phyloP scores from a whole-genome alignment of 108 stramenopile genomes.

The Cylindrotheca fusiformis region DNA sequence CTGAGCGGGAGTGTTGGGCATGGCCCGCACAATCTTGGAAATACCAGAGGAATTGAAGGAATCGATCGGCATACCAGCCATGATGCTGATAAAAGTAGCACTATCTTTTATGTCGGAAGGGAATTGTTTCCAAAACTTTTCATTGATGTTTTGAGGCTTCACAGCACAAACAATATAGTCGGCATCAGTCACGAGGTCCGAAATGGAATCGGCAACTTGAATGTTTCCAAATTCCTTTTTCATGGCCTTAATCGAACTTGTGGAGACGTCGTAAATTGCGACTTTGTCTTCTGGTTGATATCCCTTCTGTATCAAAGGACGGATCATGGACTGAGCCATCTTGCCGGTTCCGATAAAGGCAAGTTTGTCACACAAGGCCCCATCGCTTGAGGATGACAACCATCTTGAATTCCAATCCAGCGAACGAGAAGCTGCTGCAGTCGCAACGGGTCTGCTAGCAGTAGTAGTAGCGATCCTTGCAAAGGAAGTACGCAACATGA shows the following conservation, averaged over 20 bases:
- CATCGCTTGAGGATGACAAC: slow-evolving; percentile 13
- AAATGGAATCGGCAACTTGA: slow-evolving; percentile 45
- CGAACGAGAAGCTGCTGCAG: background rate
- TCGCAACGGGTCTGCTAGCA: background rate
- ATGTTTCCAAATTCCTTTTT: slow-evolving; percentile 41
- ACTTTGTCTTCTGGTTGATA: slow-evolving; percentile 60
- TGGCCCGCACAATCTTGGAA: slow-evolving; percentile 77
- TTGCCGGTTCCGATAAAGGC: slow-evolving; percentile 91
- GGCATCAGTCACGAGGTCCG: slow-evolving; percentile 49
- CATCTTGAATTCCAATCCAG: background rate
- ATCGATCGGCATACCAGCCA: slow-evolving; percentile 55
- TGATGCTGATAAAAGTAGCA: slow-evolving; percentile 59
- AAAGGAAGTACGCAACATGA: too few species aligned
- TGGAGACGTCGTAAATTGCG: slow-evolving; percentile 67
- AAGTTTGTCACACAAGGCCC: slow-evolving; percentile 57
- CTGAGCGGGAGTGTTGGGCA: slow-evolving; percentile 94
- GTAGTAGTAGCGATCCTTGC: too few species aligned
- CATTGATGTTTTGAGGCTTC: slow-evolving; percentile 88
- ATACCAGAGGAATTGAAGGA: slow-evolving; percentile 37
- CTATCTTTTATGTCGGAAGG: slow-evolving; percentile 41
- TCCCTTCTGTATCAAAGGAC: slow-evolving; percentile 63
- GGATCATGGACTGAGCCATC: slow-evolving; percentile 92
- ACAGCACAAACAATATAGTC: slow-evolving; percentile 84
- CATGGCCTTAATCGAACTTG: slow-evolving; percentile 35
- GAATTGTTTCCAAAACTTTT: slow-evolving; percentile 29